Conservation (phyloP, 306 rosid species). For the Cicer arietinum region DNA sequence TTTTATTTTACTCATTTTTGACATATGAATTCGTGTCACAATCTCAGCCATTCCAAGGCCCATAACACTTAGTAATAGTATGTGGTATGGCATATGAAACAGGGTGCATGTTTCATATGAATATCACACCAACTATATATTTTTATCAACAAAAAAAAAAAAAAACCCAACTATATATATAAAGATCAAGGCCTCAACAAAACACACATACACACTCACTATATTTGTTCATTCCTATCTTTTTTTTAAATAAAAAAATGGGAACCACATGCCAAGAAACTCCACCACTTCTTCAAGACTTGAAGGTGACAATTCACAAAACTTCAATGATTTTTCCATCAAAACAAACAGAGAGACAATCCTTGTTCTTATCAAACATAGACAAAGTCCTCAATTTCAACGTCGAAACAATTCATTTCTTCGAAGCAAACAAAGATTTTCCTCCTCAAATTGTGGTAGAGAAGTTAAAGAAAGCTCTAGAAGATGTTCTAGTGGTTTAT, state of each 20-base stretch:
- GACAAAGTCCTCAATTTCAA: slow-evolving; percentile 73
- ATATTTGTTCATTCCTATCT: background rate
- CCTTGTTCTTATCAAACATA: slow-evolving; percentile 78
- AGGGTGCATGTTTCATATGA: no score
- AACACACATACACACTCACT: background rate
- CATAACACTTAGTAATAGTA: background rate
- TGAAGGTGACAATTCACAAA: slow-evolving; percentile 58
- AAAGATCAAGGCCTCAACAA: background rate
- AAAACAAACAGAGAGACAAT: slow-evolving; percentile 48
- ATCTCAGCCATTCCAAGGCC: slow-evolving; percentile 5
- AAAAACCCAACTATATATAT: background rate
- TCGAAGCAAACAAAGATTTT: slow-evolving; percentile 54
- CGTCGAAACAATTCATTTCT: slow-evolving; percentile 74
- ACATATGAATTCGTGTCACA: slow-evolving; percentile 30
- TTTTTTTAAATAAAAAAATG: slow-evolving; percentile 36
- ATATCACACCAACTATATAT: no score
- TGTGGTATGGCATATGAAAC: background rate
- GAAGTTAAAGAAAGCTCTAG: slow-evolving; percentile 56
- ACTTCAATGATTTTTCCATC: slow-evolving; percentile 60
- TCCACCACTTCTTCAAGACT: slow-evolving; percentile 47
- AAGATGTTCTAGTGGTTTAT: slow-evolving; percentile 57
- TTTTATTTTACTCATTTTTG: no score
- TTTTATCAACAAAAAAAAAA: no score
- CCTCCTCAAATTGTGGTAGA: slow-evolving; percentile 44
- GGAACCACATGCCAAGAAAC: slow-evolving; percentile 35